phyloP scores from a whole-genome alignment of 2,329 filamentous ascomycete species.

The Lachnellula subtilissima region DNA sequence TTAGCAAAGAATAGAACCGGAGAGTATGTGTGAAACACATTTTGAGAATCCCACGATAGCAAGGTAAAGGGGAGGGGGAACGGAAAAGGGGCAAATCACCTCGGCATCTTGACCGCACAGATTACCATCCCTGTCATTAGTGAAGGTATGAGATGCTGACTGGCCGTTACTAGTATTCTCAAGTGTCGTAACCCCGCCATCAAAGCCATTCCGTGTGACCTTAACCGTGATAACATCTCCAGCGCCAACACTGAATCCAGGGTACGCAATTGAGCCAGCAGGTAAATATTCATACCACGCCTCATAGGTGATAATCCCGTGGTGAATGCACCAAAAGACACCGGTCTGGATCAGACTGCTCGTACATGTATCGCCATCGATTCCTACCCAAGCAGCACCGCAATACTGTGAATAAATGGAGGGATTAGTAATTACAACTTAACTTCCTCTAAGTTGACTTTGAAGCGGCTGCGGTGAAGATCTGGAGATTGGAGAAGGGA shows the following conservation, averaged over 20 bases:
- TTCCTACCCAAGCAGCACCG: not conserved
- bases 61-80: no score
- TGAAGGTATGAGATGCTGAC: conserved; percentile 39
- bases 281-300: conserved; percentile 59
- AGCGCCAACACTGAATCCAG: conserved; percentile 37
- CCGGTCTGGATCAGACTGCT: conserved; percentile 43
- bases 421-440: no score
- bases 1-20: not conserved
- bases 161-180: conserved; percentile 42
- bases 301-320: conserved; percentile 39
- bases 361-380: not conserved
- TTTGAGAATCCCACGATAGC: no score
- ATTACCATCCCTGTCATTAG: conserved; percentile 28
- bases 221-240: conserved; percentile 40
- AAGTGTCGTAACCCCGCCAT: conserved; percentile 38
- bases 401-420: not conserved
- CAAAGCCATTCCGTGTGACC: conserved; percentile 35
- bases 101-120: conserved; percentile 44
- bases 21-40: no score
- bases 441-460: no score
- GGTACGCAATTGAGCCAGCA: conserved; percentile 48
- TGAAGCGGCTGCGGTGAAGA: no score
- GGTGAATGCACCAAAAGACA: conserved; percentile 48
- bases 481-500: no score
- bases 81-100: conserved; percentile 28